Base-by-base conservation (phyloP, 2,329 filamentous ascomycete species). In the Fusarium tupiense region DNA sequence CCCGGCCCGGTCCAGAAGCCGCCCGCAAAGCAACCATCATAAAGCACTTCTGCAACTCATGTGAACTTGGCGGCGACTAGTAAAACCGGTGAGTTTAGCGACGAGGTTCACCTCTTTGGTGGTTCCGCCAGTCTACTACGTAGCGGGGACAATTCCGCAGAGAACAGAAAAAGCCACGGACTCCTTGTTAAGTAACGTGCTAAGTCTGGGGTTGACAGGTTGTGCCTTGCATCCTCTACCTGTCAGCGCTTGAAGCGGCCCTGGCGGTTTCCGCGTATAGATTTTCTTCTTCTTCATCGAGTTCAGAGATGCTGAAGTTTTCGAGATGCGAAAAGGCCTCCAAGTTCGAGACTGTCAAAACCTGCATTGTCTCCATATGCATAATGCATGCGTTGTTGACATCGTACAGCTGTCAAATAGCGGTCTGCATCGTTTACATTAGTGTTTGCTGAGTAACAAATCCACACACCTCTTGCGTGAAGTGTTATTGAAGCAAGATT, bases 401-500 rank as follows among this genome's bases (percentile, higher is more conserved):
- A 61, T 66, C 61, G 69, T 72, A 63, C 74, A 75, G 72, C 70
- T 78, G 76, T 76, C 76, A 78, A 78, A 76, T 66, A 78, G 76
- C 76, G 76, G 76, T 78, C 76, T 78, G 76, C 74, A 62, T 76
- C 65, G 70, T 76, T 62, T 50, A 74, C 53, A 52, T 63, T 70
- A 74, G 74, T 76, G 68, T 44, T 67, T 65, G 29, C 50, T 64
- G 52, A 44, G 64, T 59, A 35, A 56, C 35, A 47, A 69, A 54
- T 64, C 65, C 70, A 71, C 67, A 69, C 53, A 46, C 38, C 47
- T 72, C 61, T 59, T 58, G 46, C 43, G 26, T 41, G 53, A 62
- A 60, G 65, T 41, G 24, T 33, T 54, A 22, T 16, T 49, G 46
- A 49, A 65, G 37, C 57, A 62, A 38, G 31, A 50, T 69, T 63